Base-by-base conservation (phyloP, 768 basidiomycete genomes). In the Termitomyces bulborhizus region DNA sequence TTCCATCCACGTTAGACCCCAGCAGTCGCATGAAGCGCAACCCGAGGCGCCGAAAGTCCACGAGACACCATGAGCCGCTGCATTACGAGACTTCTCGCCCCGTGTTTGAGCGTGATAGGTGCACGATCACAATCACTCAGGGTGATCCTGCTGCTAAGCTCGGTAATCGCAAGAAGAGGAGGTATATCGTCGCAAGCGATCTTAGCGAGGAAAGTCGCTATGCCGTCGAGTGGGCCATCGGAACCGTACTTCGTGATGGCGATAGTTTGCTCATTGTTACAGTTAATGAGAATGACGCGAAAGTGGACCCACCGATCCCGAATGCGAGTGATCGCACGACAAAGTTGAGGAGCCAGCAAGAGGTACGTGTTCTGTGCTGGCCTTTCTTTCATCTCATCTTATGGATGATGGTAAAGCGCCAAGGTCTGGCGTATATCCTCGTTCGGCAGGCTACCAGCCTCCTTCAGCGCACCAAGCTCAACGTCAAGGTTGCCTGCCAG, bases 171-270 rank as follows among this genome's bases (percentile, higher is more conserved):
- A 81, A 81, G 65, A 77, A 81, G 59, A 76, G 82, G 60, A 79
- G 81, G 57, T 99, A 98, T 69, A 76, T 97, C 11, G 87, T 98
- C 21, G 90, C 94, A 5, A 97, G 93, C 65, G 97, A 99, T 78
- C 68, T 98, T 63, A 93, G 90, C 57, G 92, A 97, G 61, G 96
- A 99, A 72, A 88, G 85, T 69, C 78, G 88, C 34, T 99, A 95
- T 69, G 97, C 97, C 0, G 83, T 98, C 6, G 95, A 98, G 69
- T 99, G 96, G 97, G 93, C 90, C 9, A 95, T 98, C 53, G 96
- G 95, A 2, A 98, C 96, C 0, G 96, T 98, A 2, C 73, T 97
- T 57, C 75, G 94, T 58, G 94, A 98, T 69, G 96, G 96, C 2
- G 97, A 99, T 63, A 90, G 95, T 70, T 74, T 93, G 85, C 77